phyloP scores from a whole-genome alignment of 352 stramenopile species.

The Pythium pyrilobum region DNA sequence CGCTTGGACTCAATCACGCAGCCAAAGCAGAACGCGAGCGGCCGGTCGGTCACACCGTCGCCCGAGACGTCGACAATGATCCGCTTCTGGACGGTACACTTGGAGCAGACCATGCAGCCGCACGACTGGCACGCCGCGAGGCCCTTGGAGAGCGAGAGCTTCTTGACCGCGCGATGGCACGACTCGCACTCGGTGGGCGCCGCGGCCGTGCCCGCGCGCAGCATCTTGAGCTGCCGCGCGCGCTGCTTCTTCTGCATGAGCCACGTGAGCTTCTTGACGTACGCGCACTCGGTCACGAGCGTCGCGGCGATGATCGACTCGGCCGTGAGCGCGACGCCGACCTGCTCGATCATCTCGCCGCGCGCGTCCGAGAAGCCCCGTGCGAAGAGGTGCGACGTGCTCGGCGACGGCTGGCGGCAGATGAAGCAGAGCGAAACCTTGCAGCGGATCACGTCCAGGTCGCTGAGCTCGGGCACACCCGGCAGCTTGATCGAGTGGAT shows the following conservation, averaged over 20 bases:
- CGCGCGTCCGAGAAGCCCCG: conserved; percentile 44
- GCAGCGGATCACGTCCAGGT: conserved; percentile 39
- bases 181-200: conserved; percentile 17
- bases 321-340: conserved; percentile 33
- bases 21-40: conserved; percentile 41
- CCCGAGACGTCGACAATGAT: conserved; percentile 44
- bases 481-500: conserved; percentile 46
- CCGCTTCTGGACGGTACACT: conserved; percentile 51
- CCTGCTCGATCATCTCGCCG: conserved; percentile 36
- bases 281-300: conserved; percentile 39
- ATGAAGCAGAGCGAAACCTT: conserved; percentile 48
- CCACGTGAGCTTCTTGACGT: conserved; percentile 57
- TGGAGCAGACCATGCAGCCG: conserved; percentile 32
- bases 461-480: conserved; percentile 29
- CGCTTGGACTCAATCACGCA: conserved; percentile 48
- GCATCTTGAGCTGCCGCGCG: background rate
- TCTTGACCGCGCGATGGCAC: conserved; percentile 22
- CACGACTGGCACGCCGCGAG: conserved; percentile 39
- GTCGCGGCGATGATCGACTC: conserved; percentile 36
- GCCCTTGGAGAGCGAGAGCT: conserved; percentile 4
- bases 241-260: conserved; percentile 34
- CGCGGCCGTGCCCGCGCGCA: background rate
- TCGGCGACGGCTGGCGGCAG: conserved; percentile 23
- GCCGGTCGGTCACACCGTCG: conserved; percentile 25
- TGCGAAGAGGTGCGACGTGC: conserved; percentile 32